Conservation (phyloP, 331 rosid species). For the Acacia concinna region DNA sequence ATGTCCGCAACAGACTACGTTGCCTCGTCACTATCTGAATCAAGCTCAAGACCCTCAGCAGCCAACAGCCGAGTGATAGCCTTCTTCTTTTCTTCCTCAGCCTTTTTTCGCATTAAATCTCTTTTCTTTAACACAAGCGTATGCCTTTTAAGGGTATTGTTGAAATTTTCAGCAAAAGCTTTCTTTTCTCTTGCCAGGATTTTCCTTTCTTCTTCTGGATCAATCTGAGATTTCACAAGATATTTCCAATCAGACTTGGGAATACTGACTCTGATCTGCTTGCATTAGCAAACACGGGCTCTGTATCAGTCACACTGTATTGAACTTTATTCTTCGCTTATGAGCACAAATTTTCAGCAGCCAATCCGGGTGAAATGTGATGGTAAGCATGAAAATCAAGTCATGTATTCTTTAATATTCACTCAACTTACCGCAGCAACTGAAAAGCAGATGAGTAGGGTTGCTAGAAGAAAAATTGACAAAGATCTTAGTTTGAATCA, state of each 20-base stretch:
- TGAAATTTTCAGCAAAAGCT: slow-evolving; percentile 68
- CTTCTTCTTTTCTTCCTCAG: slow-evolving; percentile 73
- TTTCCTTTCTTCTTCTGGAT: slow-evolving; percentile 81
- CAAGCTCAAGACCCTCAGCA: slow-evolving; percentile 91
- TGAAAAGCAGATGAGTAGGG: slow-evolving; percentile 21
- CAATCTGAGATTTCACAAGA: slow-evolving; percentile 59
- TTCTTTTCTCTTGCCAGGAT: slow-evolving; percentile 82
- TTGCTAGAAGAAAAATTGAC: slow-evolving; percentile 19
- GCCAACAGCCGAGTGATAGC: slow-evolving; percentile 67
- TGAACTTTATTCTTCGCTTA: not conserved
- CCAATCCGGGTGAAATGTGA: not conserved
- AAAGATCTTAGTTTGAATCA: not conserved
- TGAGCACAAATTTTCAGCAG: not conserved
- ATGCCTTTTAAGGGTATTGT: slow-evolving; percentile 80
- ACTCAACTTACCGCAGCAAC: slow-evolving; percentile 15
- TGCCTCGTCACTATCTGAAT: slow-evolving; percentile 60
- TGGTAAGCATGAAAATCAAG: not conserved
- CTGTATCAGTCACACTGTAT: not conserved
- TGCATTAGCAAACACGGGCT: not conserved
- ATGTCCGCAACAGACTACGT: slow-evolving; percentile 37
- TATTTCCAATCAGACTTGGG: slow-evolving; percentile 29
- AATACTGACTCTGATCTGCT: not conserved
- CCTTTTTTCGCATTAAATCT: slow-evolving; percentile 76
- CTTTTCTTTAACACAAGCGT: slow-evolving; percentile 77
- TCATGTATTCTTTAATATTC: not conserved